These are phyloP conservation scores for Lentinus tigrinus DNA, from an alignment of 768 basidiomycete species.

Conservation along the genomic window DNA sequence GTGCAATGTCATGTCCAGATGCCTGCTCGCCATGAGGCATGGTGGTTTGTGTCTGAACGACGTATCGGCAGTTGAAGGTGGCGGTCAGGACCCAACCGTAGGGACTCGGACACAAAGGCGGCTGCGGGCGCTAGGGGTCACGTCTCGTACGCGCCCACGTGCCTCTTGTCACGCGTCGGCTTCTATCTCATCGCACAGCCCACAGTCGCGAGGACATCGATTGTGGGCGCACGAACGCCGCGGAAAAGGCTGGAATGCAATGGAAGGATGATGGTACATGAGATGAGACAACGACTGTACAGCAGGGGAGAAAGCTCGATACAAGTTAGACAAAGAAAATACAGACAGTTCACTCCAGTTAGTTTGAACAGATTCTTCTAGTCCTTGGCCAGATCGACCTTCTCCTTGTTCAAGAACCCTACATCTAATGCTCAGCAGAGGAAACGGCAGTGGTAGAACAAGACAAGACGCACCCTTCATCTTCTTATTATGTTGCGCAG, in stretches of 20 bases:
- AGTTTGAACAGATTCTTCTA: not conserved
- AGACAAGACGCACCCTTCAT: constrained; percentile 55
- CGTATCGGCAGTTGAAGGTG: not conserved
- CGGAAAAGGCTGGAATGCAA: not conserved
- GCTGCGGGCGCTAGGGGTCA: not conserved
- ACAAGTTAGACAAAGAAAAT: not conserved
- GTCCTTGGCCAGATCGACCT: constrained; percentile 6
- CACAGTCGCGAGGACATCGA: not conserved
- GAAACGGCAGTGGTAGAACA: not conserved
- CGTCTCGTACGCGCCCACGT: not conserved
- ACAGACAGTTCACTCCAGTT: not conserved
- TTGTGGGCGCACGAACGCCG: not conserved
- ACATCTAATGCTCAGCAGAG: not conserved
- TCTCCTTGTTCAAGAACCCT: constrained; percentile 51
- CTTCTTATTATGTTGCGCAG: constrained; percentile 64
- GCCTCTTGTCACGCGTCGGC: not conserved
- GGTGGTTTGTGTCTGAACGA: not conserved
- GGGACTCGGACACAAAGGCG: too few relatives aligned
- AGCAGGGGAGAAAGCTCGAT: constrained; percentile 1
- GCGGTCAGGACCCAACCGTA: not conserved
- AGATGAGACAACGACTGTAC: not conserved
- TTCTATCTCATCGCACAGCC: not conserved
- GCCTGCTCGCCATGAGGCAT: not conserved
- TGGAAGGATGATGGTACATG: not conserved
- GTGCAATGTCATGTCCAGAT: not conserved